A percentile compares a stretch with the other conserved stretches of the same genome.
phyloP scores from a whole-genome alignment of 2,329 filamentous ascomycete genomes.

The Catunica adiposa region DNA sequence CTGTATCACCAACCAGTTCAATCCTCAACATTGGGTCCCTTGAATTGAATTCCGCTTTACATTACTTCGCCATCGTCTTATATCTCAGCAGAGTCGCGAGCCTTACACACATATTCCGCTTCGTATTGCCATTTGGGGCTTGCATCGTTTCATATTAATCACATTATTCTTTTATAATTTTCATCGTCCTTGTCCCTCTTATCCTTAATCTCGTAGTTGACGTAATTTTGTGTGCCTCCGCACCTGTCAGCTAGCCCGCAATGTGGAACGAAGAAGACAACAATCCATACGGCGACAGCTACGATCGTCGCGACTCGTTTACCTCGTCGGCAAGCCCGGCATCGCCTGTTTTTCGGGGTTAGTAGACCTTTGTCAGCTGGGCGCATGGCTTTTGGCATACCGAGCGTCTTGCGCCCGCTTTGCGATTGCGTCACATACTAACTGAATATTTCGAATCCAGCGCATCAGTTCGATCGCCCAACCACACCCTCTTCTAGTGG shows the following conservation, averaged over 20 bases:
- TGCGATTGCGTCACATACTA: slow-evolving; percentile 5
- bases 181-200: background rate
- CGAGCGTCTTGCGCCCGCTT: background rate
- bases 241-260: slow-evolving; percentile 18
- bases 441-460: background rate
- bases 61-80: background rate
- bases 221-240: background rate
- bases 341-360: slow-evolving; percentile 40
- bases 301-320: slow-evolving; percentile 71
- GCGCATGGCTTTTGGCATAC: background rate
- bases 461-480: slow-evolving; percentile 3
- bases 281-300: slow-evolving; percentile 85
- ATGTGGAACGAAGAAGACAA: slow-evolving; percentile 99
- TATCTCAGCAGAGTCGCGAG: background rate
- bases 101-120: background rate
- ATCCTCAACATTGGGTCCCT: background rate
- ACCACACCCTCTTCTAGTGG: slow-evolving; percentile 11
- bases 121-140: too few species aligned
- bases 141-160: background rate
- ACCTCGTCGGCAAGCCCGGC: slow-evolving; percentile 48
- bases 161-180: background rate
- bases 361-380: slow-evolving; percentile 27
- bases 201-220: background rate
- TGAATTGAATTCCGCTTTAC: background rate
- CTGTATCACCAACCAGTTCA: background rate